Conservation (phyloP, 192 early-diverging fungal species). For the Backusella sp. region DNA sequence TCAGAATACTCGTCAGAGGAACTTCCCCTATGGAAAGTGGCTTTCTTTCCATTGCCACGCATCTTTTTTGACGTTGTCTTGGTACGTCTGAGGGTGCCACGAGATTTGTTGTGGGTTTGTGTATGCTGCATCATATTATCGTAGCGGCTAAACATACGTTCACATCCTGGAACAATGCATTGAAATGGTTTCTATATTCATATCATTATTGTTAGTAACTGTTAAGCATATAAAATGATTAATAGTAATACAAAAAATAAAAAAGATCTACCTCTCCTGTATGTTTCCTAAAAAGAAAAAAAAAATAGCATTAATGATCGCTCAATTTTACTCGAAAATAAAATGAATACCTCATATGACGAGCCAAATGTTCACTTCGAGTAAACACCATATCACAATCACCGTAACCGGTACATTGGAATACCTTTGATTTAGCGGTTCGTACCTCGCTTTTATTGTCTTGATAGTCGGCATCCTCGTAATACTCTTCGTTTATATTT, state of each 20-base stretch:
- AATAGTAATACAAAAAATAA: not conserved
- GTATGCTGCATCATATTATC: conserved; percentile 82
- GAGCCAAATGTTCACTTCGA: conserved; percentile 44
- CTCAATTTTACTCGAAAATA: conserved; percentile 12
- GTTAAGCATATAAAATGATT: not conserved
- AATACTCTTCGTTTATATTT: not conserved
- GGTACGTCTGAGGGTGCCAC: not conserved
- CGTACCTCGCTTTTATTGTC: not conserved
- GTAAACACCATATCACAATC: conserved; percentile 56
- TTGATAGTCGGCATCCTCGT: conserved; percentile 3
- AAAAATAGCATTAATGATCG: not conserved
- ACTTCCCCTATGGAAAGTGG: not conserved
- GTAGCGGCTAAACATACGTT: conserved; percentile 68
- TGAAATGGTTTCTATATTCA: conserved; percentile 66
- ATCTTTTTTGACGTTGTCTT: not conserved
- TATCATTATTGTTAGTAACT: not conserved
- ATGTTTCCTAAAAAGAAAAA: conserved; percentile 33
- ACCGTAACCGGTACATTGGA: conserved; percentile 51
- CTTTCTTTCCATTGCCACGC: not conserved
- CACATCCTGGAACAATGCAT: conserved; percentile 63
- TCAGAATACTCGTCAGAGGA: not conserved
- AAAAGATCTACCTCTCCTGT: conserved; percentile 30
- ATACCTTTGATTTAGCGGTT: conserved; percentile 31
- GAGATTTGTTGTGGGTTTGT: conserved; percentile 49
- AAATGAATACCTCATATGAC: conserved; percentile 38